phyloP scores from a whole-genome alignment of 306 rosid species.

The Vigna angularis region DNA sequence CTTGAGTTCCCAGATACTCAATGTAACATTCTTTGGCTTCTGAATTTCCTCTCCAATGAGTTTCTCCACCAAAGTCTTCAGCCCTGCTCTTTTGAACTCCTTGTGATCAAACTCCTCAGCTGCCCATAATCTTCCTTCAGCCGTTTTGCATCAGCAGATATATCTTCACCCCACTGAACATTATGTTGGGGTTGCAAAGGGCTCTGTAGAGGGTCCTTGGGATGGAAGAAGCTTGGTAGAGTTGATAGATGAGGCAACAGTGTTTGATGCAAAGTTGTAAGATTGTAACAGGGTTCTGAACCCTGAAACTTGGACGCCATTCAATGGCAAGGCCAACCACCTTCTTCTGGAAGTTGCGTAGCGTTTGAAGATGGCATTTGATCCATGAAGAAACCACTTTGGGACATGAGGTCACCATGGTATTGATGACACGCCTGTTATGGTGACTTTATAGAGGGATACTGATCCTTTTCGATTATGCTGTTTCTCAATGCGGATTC shows the following conservation, averaged over 20 bases:
- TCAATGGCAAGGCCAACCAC: not conserved
- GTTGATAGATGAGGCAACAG: conserved; percentile 31
- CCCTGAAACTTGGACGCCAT: not conserved
- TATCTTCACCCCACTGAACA: conserved; percentile 6
- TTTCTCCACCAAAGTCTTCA: not conserved
- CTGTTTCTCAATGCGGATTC: not conserved
- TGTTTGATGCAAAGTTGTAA: conserved; percentile 4
- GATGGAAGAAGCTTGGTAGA: conserved; percentile 30
- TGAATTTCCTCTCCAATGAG: not conserved
- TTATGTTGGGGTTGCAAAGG: conserved; percentile 7
- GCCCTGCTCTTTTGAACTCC: not conserved
- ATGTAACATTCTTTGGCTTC: not conserved
- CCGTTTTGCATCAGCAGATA: conserved; percentile 14
- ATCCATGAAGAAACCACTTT: not conserved
- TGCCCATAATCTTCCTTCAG: conserved; percentile 11
- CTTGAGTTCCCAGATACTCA: not conserved
- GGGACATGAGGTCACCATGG: not conserved
- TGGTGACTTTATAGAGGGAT: not conserved
- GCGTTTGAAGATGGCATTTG: not conserved
- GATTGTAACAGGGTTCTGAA: not conserved
- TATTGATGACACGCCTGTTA: not conserved
- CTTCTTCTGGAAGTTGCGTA: not conserved
- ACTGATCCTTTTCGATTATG: not conserved
- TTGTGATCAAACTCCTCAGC: not conserved
- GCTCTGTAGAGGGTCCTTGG: conserved; percentile 5